Percentiles rank a stretch among this genome's conserved stretches.
Evolutionary conservation across 768 basidiomycete species (phyloP).

Genomic region (Suillus subalutaceus): DNA sequence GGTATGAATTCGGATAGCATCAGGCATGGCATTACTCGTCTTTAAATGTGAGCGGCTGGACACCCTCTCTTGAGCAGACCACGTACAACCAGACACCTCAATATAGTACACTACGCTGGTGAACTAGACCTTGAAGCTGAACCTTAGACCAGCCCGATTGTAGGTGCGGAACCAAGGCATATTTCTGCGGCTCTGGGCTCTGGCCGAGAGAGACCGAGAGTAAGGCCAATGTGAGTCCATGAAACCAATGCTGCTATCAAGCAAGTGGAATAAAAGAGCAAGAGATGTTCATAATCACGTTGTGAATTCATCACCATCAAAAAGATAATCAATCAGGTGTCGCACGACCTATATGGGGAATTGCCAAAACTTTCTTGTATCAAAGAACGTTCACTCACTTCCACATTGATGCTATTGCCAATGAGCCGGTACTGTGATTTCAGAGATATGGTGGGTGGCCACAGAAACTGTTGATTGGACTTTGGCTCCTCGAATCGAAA

Average conservation of each 20-base stretch:
- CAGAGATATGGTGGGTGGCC: constrained; percentile 61
- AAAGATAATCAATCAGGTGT: constrained; percentile 62
- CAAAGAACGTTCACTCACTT: constrained; percentile 39
- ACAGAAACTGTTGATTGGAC: constrained; percentile 45
- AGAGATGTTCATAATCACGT: not conserved
- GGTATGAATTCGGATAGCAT: no score
- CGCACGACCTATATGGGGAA: constrained; percentile 43
- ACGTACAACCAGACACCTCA: not conserved
- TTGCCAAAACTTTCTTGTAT: not conserved
- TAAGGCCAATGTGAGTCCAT: not conserved
- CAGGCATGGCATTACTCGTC: no score
- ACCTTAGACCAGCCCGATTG: not conserved
- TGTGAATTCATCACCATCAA: constrained; percentile 29
- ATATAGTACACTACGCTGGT: not conserved
- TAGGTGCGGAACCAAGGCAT: not conserved
- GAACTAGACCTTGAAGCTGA: not conserved
- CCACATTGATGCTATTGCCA: constrained; percentile 84
- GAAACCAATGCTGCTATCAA: not conserved
- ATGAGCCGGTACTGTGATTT: constrained; percentile 78
- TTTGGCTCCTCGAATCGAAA: constrained; percentile 52
- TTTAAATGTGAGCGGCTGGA: no score
- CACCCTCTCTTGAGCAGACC: not conserved
- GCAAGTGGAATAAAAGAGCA: not conserved
- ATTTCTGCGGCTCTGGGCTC: not conserved
- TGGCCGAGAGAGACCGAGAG: not conserved